Conservation (phyloP, 306 rosid genomes). For the Fragaria iinumae region DNA sequence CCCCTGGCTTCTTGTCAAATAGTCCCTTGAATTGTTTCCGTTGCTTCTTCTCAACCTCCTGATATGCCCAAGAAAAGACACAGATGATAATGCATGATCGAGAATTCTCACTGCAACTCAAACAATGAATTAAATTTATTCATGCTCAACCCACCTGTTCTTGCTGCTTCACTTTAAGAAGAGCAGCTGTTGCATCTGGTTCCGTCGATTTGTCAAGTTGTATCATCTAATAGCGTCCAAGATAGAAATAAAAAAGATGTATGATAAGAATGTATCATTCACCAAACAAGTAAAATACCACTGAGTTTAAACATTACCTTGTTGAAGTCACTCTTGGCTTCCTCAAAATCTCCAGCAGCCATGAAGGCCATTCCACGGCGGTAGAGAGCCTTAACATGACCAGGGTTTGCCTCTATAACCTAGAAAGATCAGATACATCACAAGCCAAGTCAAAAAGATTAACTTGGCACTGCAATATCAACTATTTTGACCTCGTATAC, state of each 20-base stretch:
- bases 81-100: background rate
- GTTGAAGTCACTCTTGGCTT: conserved; percentile 75
- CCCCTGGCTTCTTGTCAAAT: conserved; percentile 93
- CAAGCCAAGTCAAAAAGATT: conserved; percentile 10
- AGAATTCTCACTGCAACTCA: background rate
- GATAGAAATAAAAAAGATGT: conserved; percentile 27
- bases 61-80: conserved; percentile 18
- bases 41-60: conserved; percentile 77
- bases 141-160: conserved; percentile 57
- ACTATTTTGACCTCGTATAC: conserved; percentile 1
- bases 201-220: conserved; percentile 73
- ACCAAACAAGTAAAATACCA: conserved; percentile 1
- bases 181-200: conserved; percentile 86
- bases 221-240: conserved; percentile 54
- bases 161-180: conserved; percentile 67
- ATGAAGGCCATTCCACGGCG: conserved; percentile 98
- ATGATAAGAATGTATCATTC: background rate
- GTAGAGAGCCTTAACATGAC: conserved; percentile 86
- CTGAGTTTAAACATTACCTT: conserved; percentile 44
- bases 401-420: conserved; percentile 94
- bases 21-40: conserved; percentile 87
- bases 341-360: conserved; percentile 83
- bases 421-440: conserved; percentile 27
- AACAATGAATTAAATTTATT: conserved; percentile 2
- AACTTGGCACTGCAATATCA: background rate